Evolutionary conservation across 2,329 filamentous ascomycete genomes (phyloP).

Genomic region (Xenoacremonium recifei): DNA sequence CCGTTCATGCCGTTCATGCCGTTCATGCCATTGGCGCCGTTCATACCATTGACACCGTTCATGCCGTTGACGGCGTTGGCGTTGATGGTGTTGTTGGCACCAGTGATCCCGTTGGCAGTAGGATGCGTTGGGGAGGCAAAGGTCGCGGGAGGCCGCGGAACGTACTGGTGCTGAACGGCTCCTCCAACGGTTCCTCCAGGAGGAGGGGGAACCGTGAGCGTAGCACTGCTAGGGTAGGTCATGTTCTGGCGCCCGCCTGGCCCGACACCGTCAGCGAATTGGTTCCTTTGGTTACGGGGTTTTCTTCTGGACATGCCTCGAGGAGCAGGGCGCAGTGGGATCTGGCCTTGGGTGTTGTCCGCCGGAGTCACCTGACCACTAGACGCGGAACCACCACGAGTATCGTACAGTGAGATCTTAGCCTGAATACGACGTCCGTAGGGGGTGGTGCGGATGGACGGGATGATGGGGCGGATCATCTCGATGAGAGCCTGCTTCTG

Average conservation of each 20-base stretch:
- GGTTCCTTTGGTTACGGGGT: constrained; percentile 33
- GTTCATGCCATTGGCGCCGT: too few relatives aligned
- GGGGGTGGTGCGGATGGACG: constrained; percentile 82
- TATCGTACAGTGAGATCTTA: constrained; percentile 71
- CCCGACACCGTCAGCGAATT: constrained; percentile 22
- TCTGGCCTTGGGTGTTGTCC: constrained; percentile 54
- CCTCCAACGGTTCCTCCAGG: constrained; percentile 23
- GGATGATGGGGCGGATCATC: constrained; percentile 78
- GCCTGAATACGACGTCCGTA: constrained; percentile 91
- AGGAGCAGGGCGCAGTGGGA: constrained; percentile 43
- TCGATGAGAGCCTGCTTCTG: constrained; percentile 78
- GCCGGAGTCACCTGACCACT: constrained; percentile 52
- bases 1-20: constrained; percentile 3
- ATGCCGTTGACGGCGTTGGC: not conserved
- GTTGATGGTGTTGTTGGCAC: constrained; percentile 15
- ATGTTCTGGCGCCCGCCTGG: constrained; percentile 32
- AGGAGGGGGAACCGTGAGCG: constrained; percentile 31
- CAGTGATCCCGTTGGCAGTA: constrained; percentile 20
- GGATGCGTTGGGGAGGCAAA: constrained; percentile 23
- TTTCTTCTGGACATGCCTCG: constrained; percentile 42
- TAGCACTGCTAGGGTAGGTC: constrained; percentile 33
- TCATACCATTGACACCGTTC: too few relatives aligned
- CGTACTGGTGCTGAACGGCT: constrained; percentile 28
- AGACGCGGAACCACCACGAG: constrained; percentile 39
- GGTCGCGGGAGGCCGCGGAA: constrained; percentile 23